phyloP scores from a whole-genome alignment of 768 basidiomycete genomes.

The Boletus sensibilis region DNA sequence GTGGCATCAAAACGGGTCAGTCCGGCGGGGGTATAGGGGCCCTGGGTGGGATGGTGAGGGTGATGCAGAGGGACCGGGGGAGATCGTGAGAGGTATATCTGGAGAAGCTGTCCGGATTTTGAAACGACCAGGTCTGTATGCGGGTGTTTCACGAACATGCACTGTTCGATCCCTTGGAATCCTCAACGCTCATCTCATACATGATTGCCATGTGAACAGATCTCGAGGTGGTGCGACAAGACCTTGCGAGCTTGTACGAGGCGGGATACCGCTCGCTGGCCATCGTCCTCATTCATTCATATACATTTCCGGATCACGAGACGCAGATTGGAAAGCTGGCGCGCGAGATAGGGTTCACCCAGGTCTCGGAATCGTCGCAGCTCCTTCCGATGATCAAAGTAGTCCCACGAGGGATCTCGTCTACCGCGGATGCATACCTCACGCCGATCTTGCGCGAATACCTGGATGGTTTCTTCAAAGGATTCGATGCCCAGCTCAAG shows the following conservation, averaged over 20 bases:
- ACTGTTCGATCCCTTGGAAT: background rate
- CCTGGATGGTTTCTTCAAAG: conserved; percentile 86
- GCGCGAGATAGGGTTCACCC: conserved; percentile 78
- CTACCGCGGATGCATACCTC: conserved; percentile 93
- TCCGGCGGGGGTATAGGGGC: conserved; percentile 69
- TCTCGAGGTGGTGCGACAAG: conserved; percentile 46
- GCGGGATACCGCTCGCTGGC: conserved; percentile 88
- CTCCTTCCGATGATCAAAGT: conserved; percentile 95
- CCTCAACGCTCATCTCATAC: background rate
- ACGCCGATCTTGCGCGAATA: conserved; percentile 85
- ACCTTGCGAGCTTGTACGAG: conserved; percentile 70
- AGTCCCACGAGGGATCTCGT: conserved; percentile 88
- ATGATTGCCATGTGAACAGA: conserved; percentile 40
- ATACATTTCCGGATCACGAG: conserved; percentile 89
- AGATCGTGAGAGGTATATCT: conserved; percentile 77
- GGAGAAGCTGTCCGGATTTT: conserved; percentile 89
- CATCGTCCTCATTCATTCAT: conserved; percentile 88
- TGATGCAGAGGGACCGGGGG: conserved; percentile 74
- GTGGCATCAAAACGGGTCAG: conserved; percentile 71
- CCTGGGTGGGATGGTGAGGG: conserved; percentile 72
- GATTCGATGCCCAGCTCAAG: conserved; percentile 75
- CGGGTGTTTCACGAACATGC: background rate
- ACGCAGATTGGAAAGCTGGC: conserved; percentile 68
- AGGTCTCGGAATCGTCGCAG: conserved; percentile 84
- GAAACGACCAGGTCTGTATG: conserved; percentile 55